phyloP scores from a whole-genome alignment of 208 protist species.

The Crithidia mellificae region DNA sequence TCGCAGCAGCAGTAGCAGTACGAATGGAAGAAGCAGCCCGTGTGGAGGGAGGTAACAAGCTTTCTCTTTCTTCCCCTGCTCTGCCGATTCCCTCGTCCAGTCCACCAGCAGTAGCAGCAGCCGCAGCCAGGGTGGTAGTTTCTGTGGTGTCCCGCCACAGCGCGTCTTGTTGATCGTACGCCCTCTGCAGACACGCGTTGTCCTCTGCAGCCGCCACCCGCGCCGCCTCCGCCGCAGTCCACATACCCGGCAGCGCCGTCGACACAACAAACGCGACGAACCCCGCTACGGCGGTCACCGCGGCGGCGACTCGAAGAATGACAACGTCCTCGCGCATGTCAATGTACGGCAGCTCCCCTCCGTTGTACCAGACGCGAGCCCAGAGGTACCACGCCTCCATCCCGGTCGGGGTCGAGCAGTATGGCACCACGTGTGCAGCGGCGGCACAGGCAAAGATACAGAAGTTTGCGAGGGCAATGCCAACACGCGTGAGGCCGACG shows the following conservation, averaged over 20 bases:
- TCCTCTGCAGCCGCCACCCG: background rate
- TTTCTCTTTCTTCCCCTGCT: too few relatives aligned
- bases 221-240: conserved; percentile 1
- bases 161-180: too few relatives aligned
- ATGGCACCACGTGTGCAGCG: background rate
- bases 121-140: too few relatives aligned
- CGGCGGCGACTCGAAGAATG: background rate
- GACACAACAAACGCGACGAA: background rate
- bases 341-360: background rate
- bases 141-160: too few relatives aligned
- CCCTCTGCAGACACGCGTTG: background rate
- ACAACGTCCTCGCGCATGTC: background rate
- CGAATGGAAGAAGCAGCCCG: too few relatives aligned
- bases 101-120: too few relatives aligned
- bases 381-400: conserved; percentile 12
- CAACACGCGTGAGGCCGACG: background rate
- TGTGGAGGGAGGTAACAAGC: too few relatives aligned
- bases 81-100: too few relatives aligned
- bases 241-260: background rate
- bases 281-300: background rate
- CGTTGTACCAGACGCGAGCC: conserved; percentile 8
- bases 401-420: background rate
- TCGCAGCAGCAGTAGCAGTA: too few relatives aligned
- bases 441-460: background rate
- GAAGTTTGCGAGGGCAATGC: background rate